Percentiles rank a stretch among this genome's conserved stretches.
These are phyloP conservation scores for Lachnellula hyalina DNA, from an alignment of 2,329 filamentous ascomycete species.

Conservation along the genomic window DNA sequence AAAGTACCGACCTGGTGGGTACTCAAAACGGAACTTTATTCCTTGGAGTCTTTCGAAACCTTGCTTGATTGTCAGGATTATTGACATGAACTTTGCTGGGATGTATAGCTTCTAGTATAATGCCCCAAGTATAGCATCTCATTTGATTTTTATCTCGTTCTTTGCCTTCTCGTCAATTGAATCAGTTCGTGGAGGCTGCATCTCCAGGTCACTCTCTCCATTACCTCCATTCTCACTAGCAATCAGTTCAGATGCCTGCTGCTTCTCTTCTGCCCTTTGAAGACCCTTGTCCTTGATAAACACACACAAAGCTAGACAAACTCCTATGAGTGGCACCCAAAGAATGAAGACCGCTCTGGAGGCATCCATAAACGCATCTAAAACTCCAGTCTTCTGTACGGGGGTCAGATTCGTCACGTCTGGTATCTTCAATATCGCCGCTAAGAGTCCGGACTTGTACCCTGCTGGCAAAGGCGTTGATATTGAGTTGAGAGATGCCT, in stretches of 20 bases:
- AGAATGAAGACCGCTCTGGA: constrained; percentile 52
- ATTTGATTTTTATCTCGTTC: neutral
- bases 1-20: neutral
- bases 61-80: too few relatives aligned
- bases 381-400: constrained; percentile 33
- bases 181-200: neutral
- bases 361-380: constrained; percentile 47
- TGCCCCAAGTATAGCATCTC: neutral
- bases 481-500: constrained; percentile 12
- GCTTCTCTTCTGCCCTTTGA: constrained; percentile 28
- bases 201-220: constrained; percentile 15
- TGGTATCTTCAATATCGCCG: constrained; percentile 24
- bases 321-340: constrained; percentile 48
- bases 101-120: too few relatives aligned
- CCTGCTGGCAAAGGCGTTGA: constrained; percentile 14
- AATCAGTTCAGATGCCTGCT: neutral
- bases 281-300: constrained; percentile 49
- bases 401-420: constrained; percentile 15
- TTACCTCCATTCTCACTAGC: constrained; percentile 1
- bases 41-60: too few relatives aligned
- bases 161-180: neutral
- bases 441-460: constrained; percentile 18
- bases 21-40: neutral
- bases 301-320: constrained; percentile 45
- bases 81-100: too few relatives aligned